Base-by-base conservation (phyloP, 75 land plant species). In the Pinus tabuliformis region DNA sequence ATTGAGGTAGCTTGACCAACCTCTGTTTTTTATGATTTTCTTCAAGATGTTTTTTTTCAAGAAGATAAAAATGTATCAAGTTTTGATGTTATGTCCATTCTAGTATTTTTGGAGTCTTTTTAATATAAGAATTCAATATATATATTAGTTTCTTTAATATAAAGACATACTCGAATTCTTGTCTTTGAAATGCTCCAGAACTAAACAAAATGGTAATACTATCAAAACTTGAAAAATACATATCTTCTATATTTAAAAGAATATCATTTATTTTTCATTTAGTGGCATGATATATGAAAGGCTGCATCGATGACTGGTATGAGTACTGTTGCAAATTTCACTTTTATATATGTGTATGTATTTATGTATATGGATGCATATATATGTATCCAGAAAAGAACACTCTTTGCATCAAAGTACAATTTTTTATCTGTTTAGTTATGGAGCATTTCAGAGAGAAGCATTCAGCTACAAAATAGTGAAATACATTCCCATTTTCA, bases 1-100 rank as follows among this genome's bases (percentile, higher is more conserved):
- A 90, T 95, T 58, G 98, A 95, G 98, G 98, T 92, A 52, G 24
- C 33, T 73, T 5, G 33, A 56, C 59, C 30, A 64, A 42, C 13
- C 20, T 24, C 65, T 59, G 7, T 15, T 8, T 33, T 6, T 5
- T 3, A 39, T 15, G 39, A n/a, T 68, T 13, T 11, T 72, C 33
- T 54, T 22, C 13, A 18, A 72, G 49, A 16, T 49, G 21, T n/a
- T n/a, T n/a, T n/a, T n/a, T 72, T 45, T n/a, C 49, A 7, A 45
- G 6, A 8, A 6, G 0, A 6, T 4, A 62, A 26, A 62, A 1
- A 11, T 11, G 12, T 62, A 62, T 26, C 3, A 28, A 12, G n/a
- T 12, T 62, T 7, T 62, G 13, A 26, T 62, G n/a, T n/a, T n/a
- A n/a, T n/a, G n/a, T n/a, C n/a, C n/a, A n/a, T n/a, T n/a, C n/a